Percentiles rank a stretch among this genome's conserved stretches.
These are phyloP conservation scores for Serendipita indica DNA, from an alignment of 768 basidiomycete species.

Conservation along the genomic window DNA sequence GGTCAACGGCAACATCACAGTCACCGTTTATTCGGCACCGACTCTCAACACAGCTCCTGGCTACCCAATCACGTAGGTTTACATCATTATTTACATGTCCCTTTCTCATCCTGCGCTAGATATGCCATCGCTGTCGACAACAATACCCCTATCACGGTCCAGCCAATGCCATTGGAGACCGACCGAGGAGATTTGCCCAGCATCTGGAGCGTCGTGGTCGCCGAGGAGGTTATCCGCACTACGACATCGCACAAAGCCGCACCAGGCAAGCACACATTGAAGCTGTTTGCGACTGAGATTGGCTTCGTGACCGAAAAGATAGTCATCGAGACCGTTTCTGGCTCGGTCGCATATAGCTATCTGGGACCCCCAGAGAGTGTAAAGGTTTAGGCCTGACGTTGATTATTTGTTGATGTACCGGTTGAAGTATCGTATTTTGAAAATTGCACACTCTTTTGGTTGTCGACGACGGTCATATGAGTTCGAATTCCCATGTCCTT, in stretches of 20 bases:
- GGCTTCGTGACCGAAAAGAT: slow-evolving; percentile 48
- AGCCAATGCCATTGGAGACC: slow-evolving; percentile 23
- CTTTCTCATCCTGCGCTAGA: slow-evolving; percentile 28
- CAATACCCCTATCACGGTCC: slow-evolving; percentile 19
- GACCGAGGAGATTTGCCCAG: slow-evolving; percentile 32
- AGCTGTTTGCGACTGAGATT: slow-evolving; percentile 38
- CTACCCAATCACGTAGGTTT: slow-evolving; percentile 18
- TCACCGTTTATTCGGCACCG: slow-evolving; percentile 36
- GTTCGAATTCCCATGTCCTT: slow-evolving; percentile 79
- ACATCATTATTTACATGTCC: neutral
- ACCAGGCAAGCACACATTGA: slow-evolving; percentile 46
- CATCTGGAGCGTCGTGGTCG: slow-evolving; percentile 42
- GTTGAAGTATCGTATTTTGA: too few species aligned
- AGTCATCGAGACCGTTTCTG: slow-evolving; percentile 43
- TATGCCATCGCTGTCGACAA: slow-evolving; percentile 39
- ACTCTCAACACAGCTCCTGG: slow-evolving; percentile 38
- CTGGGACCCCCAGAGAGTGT: slow-evolving; percentile 50
- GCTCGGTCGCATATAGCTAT: slow-evolving; percentile 40
- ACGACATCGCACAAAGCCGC: slow-evolving; percentile 25
- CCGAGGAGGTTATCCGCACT: slow-evolving; percentile 35
- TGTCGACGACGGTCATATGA: neutral
- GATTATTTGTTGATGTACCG: neutral
- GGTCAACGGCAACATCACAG: slow-evolving; percentile 30
- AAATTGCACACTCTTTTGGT: neutral
- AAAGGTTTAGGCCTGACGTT: slow-evolving; percentile 15